Conservation (phyloP, 805 yeast genomes). For the Teunomyces tritomae region DNA sequence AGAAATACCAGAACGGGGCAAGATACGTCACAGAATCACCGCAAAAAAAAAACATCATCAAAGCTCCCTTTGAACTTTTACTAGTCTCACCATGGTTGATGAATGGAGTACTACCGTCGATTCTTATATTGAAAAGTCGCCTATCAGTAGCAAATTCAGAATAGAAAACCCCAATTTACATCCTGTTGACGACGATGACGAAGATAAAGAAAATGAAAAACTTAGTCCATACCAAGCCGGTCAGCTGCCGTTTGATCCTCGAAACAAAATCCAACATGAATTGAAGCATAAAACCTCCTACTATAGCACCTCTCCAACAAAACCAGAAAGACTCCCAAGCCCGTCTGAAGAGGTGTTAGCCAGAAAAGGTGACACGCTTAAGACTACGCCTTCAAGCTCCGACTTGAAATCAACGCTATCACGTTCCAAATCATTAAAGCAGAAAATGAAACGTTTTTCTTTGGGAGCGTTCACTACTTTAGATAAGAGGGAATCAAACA, state of each 20-base stretch:
- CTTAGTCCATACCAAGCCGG: neutral
- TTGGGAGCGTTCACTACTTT: conserved; percentile 3
- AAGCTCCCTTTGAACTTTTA: neutral
- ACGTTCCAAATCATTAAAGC: conserved; percentile 1
- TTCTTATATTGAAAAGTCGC: conserved; percentile 20
- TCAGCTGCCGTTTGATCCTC: neutral
- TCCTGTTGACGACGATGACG: conserved; percentile 11
- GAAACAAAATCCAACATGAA: neutral
- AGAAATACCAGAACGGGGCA: no score
- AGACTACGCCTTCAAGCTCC: neutral
- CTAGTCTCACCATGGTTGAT: neutral
- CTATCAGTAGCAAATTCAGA: conserved; percentile 20
- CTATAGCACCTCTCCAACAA: conserved; percentile 11
- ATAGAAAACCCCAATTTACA: conserved; percentile 27
- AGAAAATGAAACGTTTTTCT: conserved; percentile 11
- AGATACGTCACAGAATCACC: no score
- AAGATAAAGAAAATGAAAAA: neutral
- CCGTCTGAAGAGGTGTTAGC: conserved; percentile 9
- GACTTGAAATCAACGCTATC: neutral
- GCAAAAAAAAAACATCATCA: no score
- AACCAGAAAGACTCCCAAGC: conserved; percentile 13
- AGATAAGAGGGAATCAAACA: neutral
- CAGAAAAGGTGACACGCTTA: neutral
- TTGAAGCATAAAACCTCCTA: conserved; percentile 10
- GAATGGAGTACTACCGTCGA: conserved; percentile 7